Base-by-base conservation (phyloP, 495 filamentous ascomycete species). In the Xylaria curta region DNA sequence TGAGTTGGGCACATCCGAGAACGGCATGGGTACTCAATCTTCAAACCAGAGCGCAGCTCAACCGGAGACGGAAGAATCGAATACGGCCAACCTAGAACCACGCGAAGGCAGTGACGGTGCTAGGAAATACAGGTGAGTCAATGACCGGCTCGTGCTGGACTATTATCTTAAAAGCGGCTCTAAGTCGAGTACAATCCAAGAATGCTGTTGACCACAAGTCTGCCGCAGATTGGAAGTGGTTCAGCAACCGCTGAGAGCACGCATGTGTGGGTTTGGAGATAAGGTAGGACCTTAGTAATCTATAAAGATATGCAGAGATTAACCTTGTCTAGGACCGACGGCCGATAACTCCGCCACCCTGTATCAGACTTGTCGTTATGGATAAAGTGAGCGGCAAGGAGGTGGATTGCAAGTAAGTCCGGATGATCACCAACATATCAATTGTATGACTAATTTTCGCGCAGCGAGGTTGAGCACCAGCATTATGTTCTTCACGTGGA, bases 241-340 rank as follows among this genome's bases (percentile, higher is more conserved):
- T 66, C 96, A 99, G 82, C 96, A 99, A 78, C 96, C 96, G 62
- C 86, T 94, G 73, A 91, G 96, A 66, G 96, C 96, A 73, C 92
- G 96, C 62, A 99, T 99, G 96, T 99, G 96, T 85, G 96, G 96
- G 2, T 99, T 98, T 85, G 96, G 96, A 67, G 96, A 99, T 81
- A 99, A 99, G 88, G 94, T 97, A 79, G 46, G 85, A 47, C 70
- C 56, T 46, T 33, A 31, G 53, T 51, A 47, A 60, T 72, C 46
- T 58, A 53, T 42, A 49, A 54, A 46, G 42, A 21, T 13, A 28
- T 66, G n/a, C 66, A 24, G 65, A 42, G 33, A 42, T 62, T 73
- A 69, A 76, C 60, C 24, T 62, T 33, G 53, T 66, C 68, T 68
- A 97, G 94, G 96, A 99, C 80, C 92, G 96, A 76, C 88, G 96